Evolutionary conservation across 139 green algal species (phyloP), one percentile per base, ranked within the genome.

Genomic region (Auxenochlorella pyrenoidosa): DNA sequence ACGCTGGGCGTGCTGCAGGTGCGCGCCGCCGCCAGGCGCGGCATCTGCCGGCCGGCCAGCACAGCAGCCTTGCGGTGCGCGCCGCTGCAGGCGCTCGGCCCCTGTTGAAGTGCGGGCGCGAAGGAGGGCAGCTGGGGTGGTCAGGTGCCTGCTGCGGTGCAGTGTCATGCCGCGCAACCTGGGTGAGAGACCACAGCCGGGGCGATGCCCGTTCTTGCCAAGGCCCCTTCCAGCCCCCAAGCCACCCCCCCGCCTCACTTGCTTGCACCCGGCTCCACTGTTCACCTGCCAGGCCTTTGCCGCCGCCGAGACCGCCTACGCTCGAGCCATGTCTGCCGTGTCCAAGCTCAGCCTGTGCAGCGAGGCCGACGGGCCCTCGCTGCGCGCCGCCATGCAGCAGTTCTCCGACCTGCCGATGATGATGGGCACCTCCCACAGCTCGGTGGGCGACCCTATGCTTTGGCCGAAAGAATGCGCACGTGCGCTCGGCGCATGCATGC

Each of bases 1-100:
- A 79, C 90, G 59, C 82, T 94, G 34, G 88, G 87, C 24, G 89
- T 92, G 40, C 91, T 94, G 73, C 90, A 91, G 85, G 90, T 90
- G 58, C 8, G 26, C 54, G 54, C 54, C 12, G 54, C 54, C 54
- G 54, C 6, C 54, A 63, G 47, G 47, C 47, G 47, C 22, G 54
- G 54, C 54, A 63, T 8, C 54, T 63, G 54, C 54, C 2, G 12
- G 47, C 47, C 6, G 47, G 54, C 15, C 47, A 54, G 47, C 47
- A 54, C 47, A 54, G 47, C 47, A n/a, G n/a, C n/a, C n/a, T n/a
- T n/a, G 47, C 6, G 47, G 8, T 54, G 47, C 8, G 47, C 47
- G 10, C 47, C 6, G 47, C 47, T 54, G 47, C 47, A 54, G 47
- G 47, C 47, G 47, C 47, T 6, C 47, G 10, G 47, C 47, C n/a